Conservation (phyloP, 1,284 basidiomycete genomes). For the Ganoderma sinense region DNA sequence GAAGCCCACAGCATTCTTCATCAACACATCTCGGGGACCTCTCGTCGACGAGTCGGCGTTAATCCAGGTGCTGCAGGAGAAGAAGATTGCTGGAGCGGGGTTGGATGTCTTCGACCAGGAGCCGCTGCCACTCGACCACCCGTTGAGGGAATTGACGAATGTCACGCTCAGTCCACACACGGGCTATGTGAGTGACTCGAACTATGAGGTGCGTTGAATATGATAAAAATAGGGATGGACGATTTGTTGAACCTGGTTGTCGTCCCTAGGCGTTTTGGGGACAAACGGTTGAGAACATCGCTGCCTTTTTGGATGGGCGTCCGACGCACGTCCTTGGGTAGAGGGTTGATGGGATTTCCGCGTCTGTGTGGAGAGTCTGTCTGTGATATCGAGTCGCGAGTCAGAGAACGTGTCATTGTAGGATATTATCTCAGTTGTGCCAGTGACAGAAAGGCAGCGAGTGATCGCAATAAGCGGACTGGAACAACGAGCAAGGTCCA, state of each 20-base stretch:
- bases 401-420: not conserved
- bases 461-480: not conserved
- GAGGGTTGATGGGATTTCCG: conserved; percentile 9
- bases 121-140: conserved; percentile 64
- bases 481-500: too few relatives aligned
- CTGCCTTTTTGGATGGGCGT: conserved; percentile 51
- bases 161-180: conserved; percentile 68
- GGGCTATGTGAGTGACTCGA: conserved; percentile 61
- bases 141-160: conserved; percentile 56
- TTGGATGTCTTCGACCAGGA: conserved; percentile 70
- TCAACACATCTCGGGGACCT: conserved; percentile 72
- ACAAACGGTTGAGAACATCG: conserved; percentile 60
- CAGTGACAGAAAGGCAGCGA: not conserved
- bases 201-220: conserved; percentile 48
- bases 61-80: conserved; percentile 55
- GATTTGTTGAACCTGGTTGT: not conserved
- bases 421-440: not conserved
- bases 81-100: conserved; percentile 60
- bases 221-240: not conserved
- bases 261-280: conserved; percentile 41
- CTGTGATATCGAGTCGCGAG: not conserved
- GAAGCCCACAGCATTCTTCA: conserved; percentile 63
- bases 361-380: too few relatives aligned
- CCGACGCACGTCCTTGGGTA: conserved; percentile 38
- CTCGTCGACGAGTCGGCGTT: conserved; percentile 64